phyloP scores from a whole-genome alignment of 192 early-diverging fungal species.

The Coemansia sp. region DNA sequence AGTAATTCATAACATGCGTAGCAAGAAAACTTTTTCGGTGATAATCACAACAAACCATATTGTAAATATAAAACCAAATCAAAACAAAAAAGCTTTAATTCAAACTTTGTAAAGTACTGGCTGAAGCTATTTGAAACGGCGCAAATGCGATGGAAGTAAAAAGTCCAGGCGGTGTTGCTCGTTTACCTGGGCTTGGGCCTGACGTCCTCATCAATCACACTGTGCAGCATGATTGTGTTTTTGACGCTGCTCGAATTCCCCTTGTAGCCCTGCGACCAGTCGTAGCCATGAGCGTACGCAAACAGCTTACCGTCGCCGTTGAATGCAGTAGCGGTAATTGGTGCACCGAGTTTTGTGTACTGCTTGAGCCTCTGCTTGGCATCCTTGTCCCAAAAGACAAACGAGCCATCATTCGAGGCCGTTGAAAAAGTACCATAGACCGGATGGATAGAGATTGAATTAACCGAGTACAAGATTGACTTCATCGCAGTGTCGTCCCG shows the following conservation, averaged over 20 bases:
- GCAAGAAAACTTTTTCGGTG: background rate
- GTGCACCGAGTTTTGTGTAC: slow-evolving; percentile 62
- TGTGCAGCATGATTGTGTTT: slow-evolving; percentile 79
- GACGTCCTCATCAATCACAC: slow-evolving; percentile 74
- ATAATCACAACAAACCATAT: background rate
- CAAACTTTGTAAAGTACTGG: background rate
- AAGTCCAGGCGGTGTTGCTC: background rate
- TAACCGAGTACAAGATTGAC: slow-evolving; percentile 61
- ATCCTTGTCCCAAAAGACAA: slow-evolving; percentile 96
- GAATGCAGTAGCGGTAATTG: slow-evolving; percentile 76
- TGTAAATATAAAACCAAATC: background rate
- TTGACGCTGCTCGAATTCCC: slow-evolving; percentile 58
- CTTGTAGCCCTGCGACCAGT: slow-evolving; percentile 81
- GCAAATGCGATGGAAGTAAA: background rate
- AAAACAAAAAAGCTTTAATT: background rate
- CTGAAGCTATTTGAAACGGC: background rate
- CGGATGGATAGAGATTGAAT: slow-evolving; percentile 47
- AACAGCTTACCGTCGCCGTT: slow-evolving; percentile 82
- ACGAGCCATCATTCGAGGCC: slow-evolving; percentile 80
- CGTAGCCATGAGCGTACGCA: slow-evolving; percentile 89
- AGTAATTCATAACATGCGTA: slow-evolving; percentile 3
- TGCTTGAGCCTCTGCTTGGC: slow-evolving; percentile 81
- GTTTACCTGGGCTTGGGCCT: slow-evolving; percentile 65
- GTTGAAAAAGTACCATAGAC: slow-evolving; percentile 86
- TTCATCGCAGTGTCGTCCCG: slow-evolving; percentile 65